Conservation (phyloP, 2,329 filamentous ascomycete genomes). For the Fusarium transvaalense region DNA sequence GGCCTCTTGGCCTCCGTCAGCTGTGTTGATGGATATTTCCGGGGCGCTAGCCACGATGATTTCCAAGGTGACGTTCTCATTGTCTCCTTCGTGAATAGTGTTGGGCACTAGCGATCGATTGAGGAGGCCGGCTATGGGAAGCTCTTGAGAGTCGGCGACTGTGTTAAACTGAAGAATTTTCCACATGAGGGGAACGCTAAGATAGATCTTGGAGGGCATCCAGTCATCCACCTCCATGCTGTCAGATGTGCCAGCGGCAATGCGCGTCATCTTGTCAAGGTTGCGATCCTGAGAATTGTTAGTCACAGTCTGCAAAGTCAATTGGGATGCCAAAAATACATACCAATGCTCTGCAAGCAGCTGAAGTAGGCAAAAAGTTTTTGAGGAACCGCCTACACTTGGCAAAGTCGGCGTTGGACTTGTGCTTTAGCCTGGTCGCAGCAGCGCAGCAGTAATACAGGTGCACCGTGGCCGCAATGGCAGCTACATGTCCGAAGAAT, state of each 20-base stretch:
- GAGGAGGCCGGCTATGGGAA: conserved; percentile 56
- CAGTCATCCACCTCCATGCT: conserved; percentile 63
- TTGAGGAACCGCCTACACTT: conserved; percentile 64
- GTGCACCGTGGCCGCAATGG: conserved; percentile 66
- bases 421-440: conserved; percentile 61
- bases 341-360: conserved; percentile 61
- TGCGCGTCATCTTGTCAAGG: conserved; percentile 62
- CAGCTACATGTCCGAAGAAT: conserved; percentile 64
- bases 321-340: conserved; percentile 25
- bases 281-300: conserved; percentile 57
- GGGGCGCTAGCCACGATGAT: conserved; percentile 65
- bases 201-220: conserved; percentile 65
- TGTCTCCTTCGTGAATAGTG: conserved; percentile 48
- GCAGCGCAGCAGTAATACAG: conserved; percentile 66
- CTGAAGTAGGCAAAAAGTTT: conserved; percentile 61
- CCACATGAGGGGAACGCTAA: conserved; percentile 67
- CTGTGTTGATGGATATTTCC: conserved; percentile 64
- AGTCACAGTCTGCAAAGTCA: background rate
- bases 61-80: conserved; percentile 58
- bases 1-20: conserved; percentile 63
- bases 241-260: conserved; percentile 61
- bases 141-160: conserved; percentile 53
- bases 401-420: conserved; percentile 64
- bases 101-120: conserved; percentile 57
- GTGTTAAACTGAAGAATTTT: conserved; percentile 64